These are phyloP conservation scores for Blastobotrys indianensis DNA, from an alignment of 1,139 yeast genomes.

Conservation along the genomic window DNA sequence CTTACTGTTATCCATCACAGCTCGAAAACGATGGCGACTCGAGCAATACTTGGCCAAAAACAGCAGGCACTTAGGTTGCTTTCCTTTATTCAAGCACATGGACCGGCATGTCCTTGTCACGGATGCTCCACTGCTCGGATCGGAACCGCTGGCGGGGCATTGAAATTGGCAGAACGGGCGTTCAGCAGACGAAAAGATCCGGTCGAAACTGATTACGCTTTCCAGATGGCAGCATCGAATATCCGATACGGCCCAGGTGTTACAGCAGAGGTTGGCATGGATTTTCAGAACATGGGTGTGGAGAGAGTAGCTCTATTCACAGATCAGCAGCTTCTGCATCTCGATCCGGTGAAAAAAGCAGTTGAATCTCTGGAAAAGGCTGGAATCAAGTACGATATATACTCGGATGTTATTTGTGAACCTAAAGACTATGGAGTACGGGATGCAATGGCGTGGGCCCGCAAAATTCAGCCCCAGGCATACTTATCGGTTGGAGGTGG, in stretches of 20 bases:
- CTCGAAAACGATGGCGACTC: no score
- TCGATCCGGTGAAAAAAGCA: slow-evolving; percentile 33
- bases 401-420: slow-evolving; percentile 36
- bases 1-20: no score
- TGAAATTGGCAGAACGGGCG: slow-evolving; percentile 17
- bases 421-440: slow-evolving; percentile 38
- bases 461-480: slow-evolving; percentile 34
- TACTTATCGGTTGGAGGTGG: slow-evolving; percentile 41
- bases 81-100: slow-evolving; percentile 30
- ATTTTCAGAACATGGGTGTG: slow-evolving; percentile 34
- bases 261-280: slow-evolving; percentile 38
- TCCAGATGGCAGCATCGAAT: slow-evolving; percentile 39
- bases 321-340: slow-evolving; percentile 28
- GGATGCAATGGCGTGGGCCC: slow-evolving; percentile 38
- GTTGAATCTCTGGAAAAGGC: slow-evolving; percentile 33
- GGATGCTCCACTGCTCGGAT: slow-evolving; percentile 24
- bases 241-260: slow-evolving; percentile 39
- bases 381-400: slow-evolving; percentile 35
- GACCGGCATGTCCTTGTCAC: slow-evolving; percentile 34
- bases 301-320: slow-evolving; percentile 34
- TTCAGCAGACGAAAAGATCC: slow-evolving; percentile 17
- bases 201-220: slow-evolving; percentile 34
- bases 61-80: slow-evolving; percentile 22
- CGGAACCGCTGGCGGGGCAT: slow-evolving; percentile 14
- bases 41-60: slow-evolving; percentile 1